Evolutionary conservation across 1,284 basidiomycete genomes (phyloP), one percentile per base, ranked within the genome.

Genomic region (Papiliotrema fonsecae): DNA sequence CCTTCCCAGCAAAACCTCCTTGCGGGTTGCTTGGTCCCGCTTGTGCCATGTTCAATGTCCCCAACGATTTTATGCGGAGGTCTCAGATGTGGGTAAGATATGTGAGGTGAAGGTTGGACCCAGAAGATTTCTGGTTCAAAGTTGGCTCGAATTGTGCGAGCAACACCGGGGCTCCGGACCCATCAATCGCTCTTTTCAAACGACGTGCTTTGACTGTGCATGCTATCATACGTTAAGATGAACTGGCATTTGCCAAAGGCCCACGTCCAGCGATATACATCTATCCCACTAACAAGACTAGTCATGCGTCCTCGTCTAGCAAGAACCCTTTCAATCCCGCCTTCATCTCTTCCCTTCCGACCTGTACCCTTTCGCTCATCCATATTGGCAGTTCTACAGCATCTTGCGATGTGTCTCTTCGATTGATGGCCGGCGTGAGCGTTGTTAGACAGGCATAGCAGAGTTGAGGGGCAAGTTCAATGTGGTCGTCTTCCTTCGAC

Each of bases 391-490:
- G 42, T 11, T 57, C 47, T 3, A 65, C 61, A 21, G 48, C 47
- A 13, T 41, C 47, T 11, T 18, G 30, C 6, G 45, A 19, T 7
- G 40, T 50, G 0, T 16, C 30, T 13, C 39, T 44, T 13, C 26
- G 24, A 37, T 18, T 42, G 45, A 6, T 56, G 10, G 55, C 45
- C 16, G 67, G 64, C 2, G 83, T 84, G 35, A 88, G 72, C 0
- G 80, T 83, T 4, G 85, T 84, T 51, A 84, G 79, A 60, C 87
- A 89, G 9, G 82, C 77, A 64, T 89, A 88, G 63, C 87, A 89
- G 2, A 89, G 75, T 27, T 75, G 61, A 0, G 75, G 69, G 1
- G 79, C 76, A 22, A 86, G 74, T 3, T 40, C 16, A 19, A 27
- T 21, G 30, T 30, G 27, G 11, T 32, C 30, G 7, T 19, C 2